Percentiles rank a stretch among this genome's conserved stretches.
phyloP scores from a whole-genome alignment of 176 grass and related monocot genomes.

The Bromus sterilis region DNA sequence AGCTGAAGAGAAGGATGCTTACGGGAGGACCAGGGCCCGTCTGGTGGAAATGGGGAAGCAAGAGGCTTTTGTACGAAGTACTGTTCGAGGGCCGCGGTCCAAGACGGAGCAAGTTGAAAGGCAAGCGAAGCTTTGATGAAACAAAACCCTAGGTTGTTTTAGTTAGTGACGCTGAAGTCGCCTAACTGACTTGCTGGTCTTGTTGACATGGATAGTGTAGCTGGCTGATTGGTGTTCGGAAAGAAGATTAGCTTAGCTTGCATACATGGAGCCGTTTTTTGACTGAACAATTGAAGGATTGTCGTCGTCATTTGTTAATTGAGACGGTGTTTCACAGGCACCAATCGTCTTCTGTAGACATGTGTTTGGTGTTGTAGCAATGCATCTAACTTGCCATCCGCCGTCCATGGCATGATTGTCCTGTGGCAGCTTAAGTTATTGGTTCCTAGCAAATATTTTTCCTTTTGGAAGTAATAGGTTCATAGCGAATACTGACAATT shows the following conservation, averaged over 20 bases:
- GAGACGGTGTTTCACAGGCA: slow-evolving; percentile 3
- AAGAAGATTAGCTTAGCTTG: slow-evolving; percentile 20
- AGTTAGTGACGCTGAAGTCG: not conserved
- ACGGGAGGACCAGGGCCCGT: slow-evolving; percentile 39
- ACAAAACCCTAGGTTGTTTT: not conserved
- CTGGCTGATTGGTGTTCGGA: slow-evolving; percentile 11
- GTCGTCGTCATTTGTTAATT: not conserved
- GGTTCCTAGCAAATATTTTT: not conserved
- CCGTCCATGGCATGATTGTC: not conserved
- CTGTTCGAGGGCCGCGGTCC: slow-evolving; percentile 33
- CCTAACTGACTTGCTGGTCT: slow-evolving; percentile 6
- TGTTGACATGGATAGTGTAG: slow-evolving; percentile 31
- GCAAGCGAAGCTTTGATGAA: slow-evolving; percentile 22
- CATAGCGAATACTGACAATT: too few species aligned
- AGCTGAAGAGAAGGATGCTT: slow-evolving; percentile 48
- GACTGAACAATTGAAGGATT: slow-evolving; percentile 2
- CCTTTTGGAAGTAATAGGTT: too few species aligned
- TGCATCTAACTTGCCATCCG: not conserved
- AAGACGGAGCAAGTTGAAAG: slow-evolving; percentile 23
- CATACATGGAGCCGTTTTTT: slow-evolving; percentile 9
- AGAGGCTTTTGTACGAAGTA: slow-evolving; percentile 66
- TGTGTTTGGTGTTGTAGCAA: not conserved
- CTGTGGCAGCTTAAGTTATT: not conserved
- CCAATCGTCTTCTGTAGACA: not conserved
- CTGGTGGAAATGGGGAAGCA: slow-evolving; percentile 96